Percentiles rank a stretch among this genome's conserved stretches.
Evolutionary conservation across 257 asterid genomes (phyloP).

Genomic region (Solanum pinnatisectum): DNA sequence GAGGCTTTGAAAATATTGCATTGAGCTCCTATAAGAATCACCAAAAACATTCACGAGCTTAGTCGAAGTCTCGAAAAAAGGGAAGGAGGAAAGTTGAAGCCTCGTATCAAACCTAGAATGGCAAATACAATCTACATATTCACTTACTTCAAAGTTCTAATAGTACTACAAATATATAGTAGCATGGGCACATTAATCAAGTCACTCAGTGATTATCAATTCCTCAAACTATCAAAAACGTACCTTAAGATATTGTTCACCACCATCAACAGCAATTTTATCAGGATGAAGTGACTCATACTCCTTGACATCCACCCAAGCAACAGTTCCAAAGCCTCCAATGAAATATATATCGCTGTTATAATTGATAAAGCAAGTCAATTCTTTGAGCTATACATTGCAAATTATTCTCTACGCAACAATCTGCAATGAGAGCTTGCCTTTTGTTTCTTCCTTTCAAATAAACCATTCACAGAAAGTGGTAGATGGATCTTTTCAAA

Average conservation of each 20-base stretch:
- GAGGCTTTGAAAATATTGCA: conserved; percentile 73
- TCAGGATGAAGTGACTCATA: conserved; percentile 82
- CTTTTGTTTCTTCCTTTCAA: not conserved
- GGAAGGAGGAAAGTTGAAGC: not conserved
- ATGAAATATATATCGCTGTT: conserved; percentile 91
- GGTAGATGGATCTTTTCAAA: not conserved
- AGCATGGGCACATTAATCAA: not conserved
- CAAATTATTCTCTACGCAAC: not conserved
- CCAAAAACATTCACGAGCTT: not conserved
- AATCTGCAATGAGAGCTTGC: not conserved
- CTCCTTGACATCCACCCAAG: conserved; percentile 92
- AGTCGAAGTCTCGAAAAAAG: not conserved
- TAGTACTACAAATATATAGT: not conserved
- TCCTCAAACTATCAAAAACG: not conserved
- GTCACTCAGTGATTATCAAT: not conserved
- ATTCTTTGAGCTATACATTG: not conserved
- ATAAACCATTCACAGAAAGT: not conserved
- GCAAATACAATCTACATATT: not conserved
- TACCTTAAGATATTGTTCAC: conserved; percentile 87
- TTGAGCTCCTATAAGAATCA: conserved; percentile 53
- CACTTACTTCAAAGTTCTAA: not conserved
- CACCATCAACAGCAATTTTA: conserved; percentile 87
- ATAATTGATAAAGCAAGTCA: not conserved
- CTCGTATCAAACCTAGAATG: not conserved
- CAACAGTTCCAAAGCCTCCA: conserved; percentile 98